These are phyloP conservation scores for Saxophila tyrrhenica DNA, from an alignment of 495 filamentous ascomycete genomes.

Conservation along the genomic window DNA sequence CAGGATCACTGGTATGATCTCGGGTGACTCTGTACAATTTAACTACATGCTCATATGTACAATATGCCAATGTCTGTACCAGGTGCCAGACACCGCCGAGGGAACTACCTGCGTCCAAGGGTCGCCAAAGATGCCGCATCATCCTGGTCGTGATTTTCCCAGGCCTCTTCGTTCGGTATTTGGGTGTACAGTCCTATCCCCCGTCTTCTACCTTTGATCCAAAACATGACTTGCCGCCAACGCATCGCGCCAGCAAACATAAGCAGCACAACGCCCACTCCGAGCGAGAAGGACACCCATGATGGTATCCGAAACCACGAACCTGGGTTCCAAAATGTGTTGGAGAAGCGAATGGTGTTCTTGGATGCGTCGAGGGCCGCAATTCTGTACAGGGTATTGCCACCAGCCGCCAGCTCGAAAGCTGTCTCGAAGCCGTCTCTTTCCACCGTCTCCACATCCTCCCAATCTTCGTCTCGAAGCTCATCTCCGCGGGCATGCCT, in stretches of 20 bases:
- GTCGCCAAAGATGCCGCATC: neutral
- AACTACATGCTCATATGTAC: no score
- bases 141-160: neutral
- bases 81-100: no score
- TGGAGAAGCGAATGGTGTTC: neutral
- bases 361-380: neutral
- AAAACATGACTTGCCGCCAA: neutral
- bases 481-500: neutral
- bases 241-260: neutral
- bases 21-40: no score
- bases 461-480: neutral
- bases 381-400: neutral
- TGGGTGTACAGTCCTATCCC: neutral
- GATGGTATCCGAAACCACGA: neutral
- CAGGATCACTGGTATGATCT: no score
- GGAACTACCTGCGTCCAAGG: no score
- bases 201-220: neutral
- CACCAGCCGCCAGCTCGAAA: neutral
- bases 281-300: neutral
- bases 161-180: neutral
- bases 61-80: no score
- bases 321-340: neutral
- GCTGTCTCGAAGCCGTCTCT: constrained; percentile 1
- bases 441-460: neutral
- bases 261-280: neutral